Evolutionary conservation across 2,329 filamentous ascomycete genomes (phyloP).

Genomic region (Claviceps sorghi): DNA sequence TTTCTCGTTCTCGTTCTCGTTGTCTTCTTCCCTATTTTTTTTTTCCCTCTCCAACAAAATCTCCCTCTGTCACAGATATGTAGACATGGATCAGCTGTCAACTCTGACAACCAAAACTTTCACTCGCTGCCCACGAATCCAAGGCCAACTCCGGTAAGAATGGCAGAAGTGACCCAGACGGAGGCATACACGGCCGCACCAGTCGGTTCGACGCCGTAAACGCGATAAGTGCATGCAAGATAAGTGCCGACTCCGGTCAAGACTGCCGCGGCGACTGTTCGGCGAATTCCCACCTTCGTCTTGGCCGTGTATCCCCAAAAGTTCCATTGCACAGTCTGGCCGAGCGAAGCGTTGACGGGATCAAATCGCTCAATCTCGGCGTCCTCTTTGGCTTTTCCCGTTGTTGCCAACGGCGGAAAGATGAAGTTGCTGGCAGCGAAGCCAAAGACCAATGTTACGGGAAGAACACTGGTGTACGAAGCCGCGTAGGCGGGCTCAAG

Average conservation of each 20-base stretch:
- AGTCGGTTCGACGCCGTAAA: slow-evolving; percentile 52
- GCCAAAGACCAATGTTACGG: slow-evolving; percentile 45
- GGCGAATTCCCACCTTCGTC: slow-evolving; percentile 47
- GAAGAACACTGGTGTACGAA: slow-evolving; percentile 45
- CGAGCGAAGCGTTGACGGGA: slow-evolving; percentile 47
- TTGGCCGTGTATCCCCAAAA: slow-evolving; percentile 53
- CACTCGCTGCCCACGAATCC: slow-evolving; percentile 34
- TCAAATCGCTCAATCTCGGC: slow-evolving; percentile 42
- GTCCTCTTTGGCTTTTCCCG: slow-evolving; percentile 33
- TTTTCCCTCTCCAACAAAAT: no score
- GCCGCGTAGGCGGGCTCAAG: slow-evolving; percentile 54
- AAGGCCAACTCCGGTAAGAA: slow-evolving; percentile 42
- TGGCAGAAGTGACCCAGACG: slow-evolving; percentile 57
- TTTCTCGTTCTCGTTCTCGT: no score
- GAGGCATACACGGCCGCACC: slow-evolving; percentile 61
- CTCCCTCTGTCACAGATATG: no score
- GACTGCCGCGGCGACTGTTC: slow-evolving; percentile 45
- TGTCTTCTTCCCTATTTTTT: no score
- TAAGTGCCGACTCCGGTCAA: slow-evolving; percentile 46
- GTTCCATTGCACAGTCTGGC: slow-evolving; percentile 58
- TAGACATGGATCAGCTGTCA: neutral
- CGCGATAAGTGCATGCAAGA: slow-evolving; percentile 48
- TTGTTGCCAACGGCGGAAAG: slow-evolving; percentile 52
- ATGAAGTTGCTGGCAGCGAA: slow-evolving; percentile 61
- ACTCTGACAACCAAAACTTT: neutral